Evolutionary conservation across 2,329 filamentous ascomycete species (phyloP).

Genomic region (Xylaria polymorpha): DNA sequence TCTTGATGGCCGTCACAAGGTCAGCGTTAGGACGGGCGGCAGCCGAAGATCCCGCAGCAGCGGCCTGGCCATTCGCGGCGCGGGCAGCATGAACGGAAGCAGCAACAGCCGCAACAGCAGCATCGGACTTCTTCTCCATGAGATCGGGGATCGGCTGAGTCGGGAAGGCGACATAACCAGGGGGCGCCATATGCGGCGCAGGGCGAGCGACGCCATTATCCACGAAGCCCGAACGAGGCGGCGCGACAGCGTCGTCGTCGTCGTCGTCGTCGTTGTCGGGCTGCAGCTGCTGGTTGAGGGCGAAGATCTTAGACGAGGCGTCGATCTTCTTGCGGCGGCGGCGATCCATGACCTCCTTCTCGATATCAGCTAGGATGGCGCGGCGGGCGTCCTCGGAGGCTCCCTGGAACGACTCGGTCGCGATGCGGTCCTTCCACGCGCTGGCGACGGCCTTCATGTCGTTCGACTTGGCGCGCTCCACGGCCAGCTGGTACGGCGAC

Average conservation of each 20-base stretch:
- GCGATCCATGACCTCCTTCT: conserved; percentile 40
- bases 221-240: neutral
- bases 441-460: conserved; percentile 43
- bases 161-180: conserved; percentile 16
- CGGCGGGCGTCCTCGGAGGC: neutral
- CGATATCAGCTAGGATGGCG: conserved; percentile 31
- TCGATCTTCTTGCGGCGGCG: conserved; percentile 38
- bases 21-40: neutral
- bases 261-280: neutral
- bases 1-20: neutral
- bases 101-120: too few species aligned
- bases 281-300: neutral
- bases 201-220: neutral
- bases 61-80: neutral
- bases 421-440: conserved; percentile 34
- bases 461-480: conserved; percentile 40
- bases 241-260: neutral
- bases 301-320: conserved; percentile 16
- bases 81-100: too few species aligned
- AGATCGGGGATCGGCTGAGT: neutral
- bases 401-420: conserved; percentile 33
- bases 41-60: too few species aligned
- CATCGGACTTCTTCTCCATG: neutral
- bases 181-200: neutral
- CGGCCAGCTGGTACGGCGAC: conserved; percentile 22